A percentile compares a stretch with the other conserved stretches of the same genome.
These are phyloP conservation scores for Apiotrichum porosum DNA, from an alignment of 1,284 basidiomycete genomes.

Conservation along the genomic window DNA sequence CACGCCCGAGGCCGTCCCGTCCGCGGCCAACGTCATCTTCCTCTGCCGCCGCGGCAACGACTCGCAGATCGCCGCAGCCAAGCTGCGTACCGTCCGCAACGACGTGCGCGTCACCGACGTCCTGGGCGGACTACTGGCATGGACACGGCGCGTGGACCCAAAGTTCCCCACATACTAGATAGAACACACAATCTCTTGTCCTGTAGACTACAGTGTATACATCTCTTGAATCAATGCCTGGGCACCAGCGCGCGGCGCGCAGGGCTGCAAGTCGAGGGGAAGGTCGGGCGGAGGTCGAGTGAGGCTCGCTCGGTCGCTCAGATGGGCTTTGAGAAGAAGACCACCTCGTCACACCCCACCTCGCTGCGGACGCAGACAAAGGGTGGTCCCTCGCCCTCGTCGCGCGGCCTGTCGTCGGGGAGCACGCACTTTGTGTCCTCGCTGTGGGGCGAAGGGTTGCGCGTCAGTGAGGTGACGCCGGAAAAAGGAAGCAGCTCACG, in stretches of 20 bases:
- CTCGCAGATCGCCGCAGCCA: slow-evolving; percentile 76
- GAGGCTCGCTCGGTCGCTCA: too few relatives aligned
- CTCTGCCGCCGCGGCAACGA: slow-evolving; percentile 90
- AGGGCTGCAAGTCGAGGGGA: too few relatives aligned
- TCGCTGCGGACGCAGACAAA: slow-evolving; percentile 38
- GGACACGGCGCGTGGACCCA: slow-evolving; percentile 66
- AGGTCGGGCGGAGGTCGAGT: neutral
- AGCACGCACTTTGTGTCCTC: slow-evolving; percentile 45
- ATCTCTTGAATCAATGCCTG: too few relatives aligned
- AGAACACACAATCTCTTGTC: neutral
- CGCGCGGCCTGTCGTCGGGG: slow-evolving; percentile 34
- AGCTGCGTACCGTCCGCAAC: slow-evolving; percentile 49
- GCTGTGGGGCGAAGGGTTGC: slow-evolving; percentile 8
- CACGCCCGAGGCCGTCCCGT: slow-evolving; percentile 18
- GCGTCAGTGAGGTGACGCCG: too few relatives aligned
- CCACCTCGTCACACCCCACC: slow-evolving; percentile 32
- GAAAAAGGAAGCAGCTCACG: slow-evolving; percentile 30
- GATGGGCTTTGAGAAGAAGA: slow-evolving; percentile 28
- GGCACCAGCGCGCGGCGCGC: too few relatives aligned
- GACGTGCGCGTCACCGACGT: slow-evolving; percentile 60
- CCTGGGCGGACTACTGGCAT: slow-evolving; percentile 70
- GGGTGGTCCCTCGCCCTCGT: slow-evolving; percentile 46
- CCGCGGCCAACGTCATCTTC: slow-evolving; percentile 53
- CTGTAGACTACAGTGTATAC: neutral
- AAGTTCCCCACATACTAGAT: slow-evolving; percentile 71